These are phyloP conservation scores for Amaranthus palmeri DNA, from an alignment of 148 eudicot species.

Conservation along the genomic window DNA sequence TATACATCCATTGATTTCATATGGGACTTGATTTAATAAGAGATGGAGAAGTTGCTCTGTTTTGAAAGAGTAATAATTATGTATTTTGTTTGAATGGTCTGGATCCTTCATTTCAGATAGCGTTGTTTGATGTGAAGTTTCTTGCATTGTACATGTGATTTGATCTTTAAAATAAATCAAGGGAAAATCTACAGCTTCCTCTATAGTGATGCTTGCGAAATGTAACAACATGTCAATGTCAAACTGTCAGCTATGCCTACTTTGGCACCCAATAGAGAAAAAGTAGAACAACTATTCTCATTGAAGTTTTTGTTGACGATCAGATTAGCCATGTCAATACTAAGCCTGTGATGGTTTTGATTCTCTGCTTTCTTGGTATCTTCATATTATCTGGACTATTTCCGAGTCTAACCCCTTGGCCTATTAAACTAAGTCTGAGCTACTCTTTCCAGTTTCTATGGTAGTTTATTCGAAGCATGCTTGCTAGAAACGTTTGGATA, in stretches of 20 bases:
- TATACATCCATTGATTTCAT: too few relatives aligned
- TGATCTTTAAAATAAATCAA: background rate
- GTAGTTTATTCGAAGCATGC: background rate
- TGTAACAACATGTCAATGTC: background rate
- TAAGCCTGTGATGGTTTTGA: background rate
- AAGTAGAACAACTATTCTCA: too few relatives aligned
- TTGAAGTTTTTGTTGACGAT: background rate
- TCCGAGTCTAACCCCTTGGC: background rate
- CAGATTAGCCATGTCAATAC: background rate
- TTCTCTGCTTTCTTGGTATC: background rate
- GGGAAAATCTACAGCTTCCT: background rate
- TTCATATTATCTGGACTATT: background rate
- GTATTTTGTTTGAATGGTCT: too few relatives aligned
- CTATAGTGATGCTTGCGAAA: background rate
- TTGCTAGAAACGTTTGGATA: background rate
- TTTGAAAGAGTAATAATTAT: too few relatives aligned
- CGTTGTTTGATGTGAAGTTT: too few relatives aligned
- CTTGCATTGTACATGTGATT: background rate
- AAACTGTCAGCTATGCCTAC: background rate
- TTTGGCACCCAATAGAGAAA: background rate
- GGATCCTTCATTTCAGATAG: too few relatives aligned
- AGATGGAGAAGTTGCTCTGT: too few relatives aligned
- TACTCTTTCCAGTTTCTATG: too few relatives aligned
- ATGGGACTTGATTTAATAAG: too few relatives aligned
- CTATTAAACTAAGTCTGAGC: background rate